Percentiles rank a stretch among this genome's conserved stretches.
Evolutionary conservation across 2,329 filamentous ascomycete genomes (phyloP).

Genomic region (Fusarium chuoi): DNA sequence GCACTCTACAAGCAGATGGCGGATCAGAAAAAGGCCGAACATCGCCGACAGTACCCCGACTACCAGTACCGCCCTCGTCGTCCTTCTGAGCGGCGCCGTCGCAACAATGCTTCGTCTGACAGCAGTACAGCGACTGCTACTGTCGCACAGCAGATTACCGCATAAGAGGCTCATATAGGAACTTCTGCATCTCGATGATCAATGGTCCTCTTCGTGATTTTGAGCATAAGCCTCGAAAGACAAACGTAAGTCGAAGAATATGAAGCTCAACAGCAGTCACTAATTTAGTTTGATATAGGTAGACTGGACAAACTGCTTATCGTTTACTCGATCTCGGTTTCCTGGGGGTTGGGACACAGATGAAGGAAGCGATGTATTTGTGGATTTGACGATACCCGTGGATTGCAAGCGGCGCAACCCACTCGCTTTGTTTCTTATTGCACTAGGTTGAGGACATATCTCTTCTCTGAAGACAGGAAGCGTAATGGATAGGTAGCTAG

Average conservation of each 20-base stretch:
- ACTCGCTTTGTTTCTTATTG: not conserved
- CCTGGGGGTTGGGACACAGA: not conserved
- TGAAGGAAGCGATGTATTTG: not conserved
- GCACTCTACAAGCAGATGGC: slow-evolving; percentile 48
- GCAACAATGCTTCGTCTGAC: not conserved
- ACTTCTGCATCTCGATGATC: not conserved
- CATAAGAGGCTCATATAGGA: not conserved
- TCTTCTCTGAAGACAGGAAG: not conserved
- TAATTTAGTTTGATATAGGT: not conserved
- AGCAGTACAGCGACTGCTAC: not conserved
- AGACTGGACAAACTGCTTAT: not conserved
- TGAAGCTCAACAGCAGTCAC: not conserved
- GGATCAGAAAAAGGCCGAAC: slow-evolving; percentile 45
- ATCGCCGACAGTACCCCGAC: slow-evolving; percentile 47
- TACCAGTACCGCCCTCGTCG: slow-evolving; percentile 53
- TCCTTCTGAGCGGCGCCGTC: slow-evolving; percentile 15
- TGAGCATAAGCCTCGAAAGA: not conserved
- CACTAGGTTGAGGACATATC: not conserved
- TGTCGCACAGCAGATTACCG: not conserved
- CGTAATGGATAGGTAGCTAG: not conserved
- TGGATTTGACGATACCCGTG: slow-evolving; percentile 7
- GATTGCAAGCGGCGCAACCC: not conserved
- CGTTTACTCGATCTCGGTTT: not conserved
- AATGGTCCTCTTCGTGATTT: not conserved
- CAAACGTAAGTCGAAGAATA: not conserved